Evolutionary conservation across 148 eudicot species (phyloP), one percentile per base, ranked within the genome.

Genomic region (Rhododendron ovatum): DNA sequence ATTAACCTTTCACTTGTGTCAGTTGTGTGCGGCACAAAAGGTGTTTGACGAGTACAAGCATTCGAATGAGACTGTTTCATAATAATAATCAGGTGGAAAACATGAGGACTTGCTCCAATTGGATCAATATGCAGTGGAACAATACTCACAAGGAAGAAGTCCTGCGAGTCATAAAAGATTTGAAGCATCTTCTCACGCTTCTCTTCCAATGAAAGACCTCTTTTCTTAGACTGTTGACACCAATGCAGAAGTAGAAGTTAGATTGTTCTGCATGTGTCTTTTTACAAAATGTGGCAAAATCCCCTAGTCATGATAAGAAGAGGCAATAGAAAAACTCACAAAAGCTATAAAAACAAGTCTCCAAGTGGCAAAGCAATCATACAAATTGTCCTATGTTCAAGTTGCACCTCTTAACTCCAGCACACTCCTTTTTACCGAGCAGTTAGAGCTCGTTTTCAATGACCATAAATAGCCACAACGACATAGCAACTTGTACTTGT

Each of bases 181-280:
- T 96, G 99, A 76, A 96, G 96, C 91, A 96, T 93, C 92, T 90
- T 96, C 91, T 96, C 99, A 28, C 98, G 98, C 91, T 96, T 96
- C 91, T 96, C 99, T 75, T 96, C 99, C 85, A 96, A 87, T 26
- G 99, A 96, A 84, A 96, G 98, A 3, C 99, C 99, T 92, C 99
- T 89, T 90, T 96, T 96, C 98, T 96, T 95, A 8, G 99, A 95
- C 99, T 96, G 74, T 30, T 57, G 15, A 33, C 82, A 89, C n/a
- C 86, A 74, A 35, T n/a, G 65, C 59, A 76, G 76, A 26, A 80
- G 14, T 28, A 65, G 13, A 65, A n/a, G 35, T 51, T 45, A 74
- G 81, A 80, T 86, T 81, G 15, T 75, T 18, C 45, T 33, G 30
- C 67, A 51, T 22, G n/a, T 15, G 15, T 37, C 81, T 35, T 9